These are phyloP conservation scores for Xylariaceae sp. DNA, from an alignment of 2,329 filamentous ascomycete species.

Conservation along the genomic window DNA sequence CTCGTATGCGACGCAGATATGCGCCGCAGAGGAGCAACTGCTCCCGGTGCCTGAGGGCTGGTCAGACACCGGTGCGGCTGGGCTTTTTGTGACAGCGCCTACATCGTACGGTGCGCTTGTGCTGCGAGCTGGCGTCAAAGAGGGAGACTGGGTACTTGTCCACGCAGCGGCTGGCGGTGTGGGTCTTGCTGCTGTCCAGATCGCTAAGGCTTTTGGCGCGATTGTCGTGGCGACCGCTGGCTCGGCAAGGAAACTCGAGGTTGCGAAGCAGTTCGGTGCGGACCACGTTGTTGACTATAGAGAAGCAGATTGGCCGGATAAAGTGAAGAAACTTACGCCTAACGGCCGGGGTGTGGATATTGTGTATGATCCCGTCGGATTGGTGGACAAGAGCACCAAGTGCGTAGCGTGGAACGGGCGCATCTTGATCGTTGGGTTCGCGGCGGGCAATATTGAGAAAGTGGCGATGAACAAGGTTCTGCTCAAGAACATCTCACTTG, in stretches of 20 bases:
- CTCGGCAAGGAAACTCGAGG: conserved; percentile 70
- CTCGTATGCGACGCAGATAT: conserved; percentile 75
- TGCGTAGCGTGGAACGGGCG: conserved; percentile 92
- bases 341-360: conserved; percentile 76
- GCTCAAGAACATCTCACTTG: conserved; percentile 86
- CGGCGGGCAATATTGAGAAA: conserved; percentile 82
- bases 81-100: conserved; percentile 86
- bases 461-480: conserved; percentile 88
- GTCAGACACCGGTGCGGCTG: conserved; percentile 80
- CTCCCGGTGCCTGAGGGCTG: conserved; percentile 75
- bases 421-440: conserved; percentile 84
- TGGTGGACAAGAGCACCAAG: conserved; percentile 84
- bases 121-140: conserved; percentile 68
- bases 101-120: conserved; percentile 85
- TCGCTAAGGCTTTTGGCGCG: conserved; percentile 88
- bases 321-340: conserved; percentile 75
- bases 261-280: conserved; percentile 77
- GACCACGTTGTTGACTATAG: conserved; percentile 80
- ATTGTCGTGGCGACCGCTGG: conserved; percentile 92
- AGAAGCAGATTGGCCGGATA: conserved; percentile 56
- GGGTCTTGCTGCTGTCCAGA: conserved; percentile 84
- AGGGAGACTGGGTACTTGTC: conserved; percentile 81
- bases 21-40: conserved; percentile 62
- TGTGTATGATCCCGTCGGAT: conserved; percentile 89
- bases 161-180: conserved; percentile 93